Conservation (phyloP, 1,284 basidiomycete genomes). For the Irpex lacteus region DNA sequence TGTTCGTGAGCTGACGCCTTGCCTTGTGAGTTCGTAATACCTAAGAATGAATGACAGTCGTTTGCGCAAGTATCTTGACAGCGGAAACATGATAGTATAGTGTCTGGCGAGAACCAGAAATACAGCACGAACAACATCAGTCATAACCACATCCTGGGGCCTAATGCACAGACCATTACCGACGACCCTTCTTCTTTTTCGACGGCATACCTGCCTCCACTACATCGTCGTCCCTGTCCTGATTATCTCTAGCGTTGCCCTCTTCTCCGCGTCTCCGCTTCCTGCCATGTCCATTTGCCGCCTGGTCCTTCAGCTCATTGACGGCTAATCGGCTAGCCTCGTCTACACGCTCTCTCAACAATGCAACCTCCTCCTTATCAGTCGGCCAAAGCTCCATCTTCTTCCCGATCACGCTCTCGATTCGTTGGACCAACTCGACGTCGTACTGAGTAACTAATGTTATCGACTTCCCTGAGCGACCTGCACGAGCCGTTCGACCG, state of each 20-base stretch:
- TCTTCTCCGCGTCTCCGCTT: constrained; percentile 50
- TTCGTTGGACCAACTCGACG: constrained; percentile 93
- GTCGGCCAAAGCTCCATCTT: constrained; percentile 92
- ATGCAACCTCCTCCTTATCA: constrained; percentile 87
- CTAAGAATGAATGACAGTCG: neutral
- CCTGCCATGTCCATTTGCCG: constrained; percentile 47
- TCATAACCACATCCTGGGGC: neutral
- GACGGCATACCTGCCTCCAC: constrained; percentile 79
- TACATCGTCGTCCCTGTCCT: constrained; percentile 84
- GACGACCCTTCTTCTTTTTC: constrained; percentile 34
- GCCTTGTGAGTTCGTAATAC: neutral
- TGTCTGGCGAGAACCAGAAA: neutral
- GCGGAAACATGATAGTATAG: no score
- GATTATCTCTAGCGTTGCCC: constrained; percentile 59
- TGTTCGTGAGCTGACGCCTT: constrained; percentile 49
- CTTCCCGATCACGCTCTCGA: constrained; percentile 89
- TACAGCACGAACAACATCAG: neutral
- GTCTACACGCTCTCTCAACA: constrained; percentile 87
- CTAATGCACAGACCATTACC: constrained; percentile 11
- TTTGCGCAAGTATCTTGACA: no score
- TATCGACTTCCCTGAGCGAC: constrained; percentile 92
- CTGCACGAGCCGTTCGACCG: constrained; percentile 95
- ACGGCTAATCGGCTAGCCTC: constrained; percentile 86
- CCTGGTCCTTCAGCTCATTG: constrained; percentile 74
- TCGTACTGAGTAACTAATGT: constrained; percentile 99